Conservation (phyloP, 495 filamentous ascomycete genomes). For the Neurospora sublineolata region DNA sequence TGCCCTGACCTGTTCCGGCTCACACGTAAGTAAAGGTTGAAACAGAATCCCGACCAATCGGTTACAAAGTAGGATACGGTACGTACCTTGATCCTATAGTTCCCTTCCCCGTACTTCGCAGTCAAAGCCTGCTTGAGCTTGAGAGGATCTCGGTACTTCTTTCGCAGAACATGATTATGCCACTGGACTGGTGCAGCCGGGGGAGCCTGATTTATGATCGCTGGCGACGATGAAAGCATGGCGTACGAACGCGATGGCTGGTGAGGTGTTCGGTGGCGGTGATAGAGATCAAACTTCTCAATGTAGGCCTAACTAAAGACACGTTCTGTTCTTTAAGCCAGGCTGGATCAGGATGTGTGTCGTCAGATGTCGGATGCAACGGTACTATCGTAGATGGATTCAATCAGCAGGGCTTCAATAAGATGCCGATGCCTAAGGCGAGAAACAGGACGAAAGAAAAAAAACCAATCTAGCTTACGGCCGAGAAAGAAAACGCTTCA, state of each 20-base stretch:
- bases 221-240: not conserved
- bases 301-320: not conserved
- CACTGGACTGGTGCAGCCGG: not conserved
- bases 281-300: not conserved
- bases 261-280: not conserved
- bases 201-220: not conserved
- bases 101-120: not conserved
- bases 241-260: not conserved
- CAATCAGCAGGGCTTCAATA: not conserved
- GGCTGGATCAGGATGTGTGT: not conserved
- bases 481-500: not conserved
- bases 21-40: not conserved
- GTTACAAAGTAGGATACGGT: not conserved
- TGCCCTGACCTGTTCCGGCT: not conserved
- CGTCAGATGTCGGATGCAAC: not conserved
- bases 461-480: not conserved
- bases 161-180: conserved; percentile 2
- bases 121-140: conserved; percentile 2
- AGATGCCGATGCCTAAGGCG: not conserved
- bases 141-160: conserved; percentile 4
- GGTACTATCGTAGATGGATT: not conserved
- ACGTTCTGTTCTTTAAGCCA: not conserved
- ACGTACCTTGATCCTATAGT: conserved; percentile 2
- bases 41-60: not conserved
- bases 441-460: not conserved